A percentile compares a stretch with the other conserved stretches of the same genome.
Conservation (phyloP, 2,329 filamentous ascomycete species). For the Cercospora beticola region DNA sequence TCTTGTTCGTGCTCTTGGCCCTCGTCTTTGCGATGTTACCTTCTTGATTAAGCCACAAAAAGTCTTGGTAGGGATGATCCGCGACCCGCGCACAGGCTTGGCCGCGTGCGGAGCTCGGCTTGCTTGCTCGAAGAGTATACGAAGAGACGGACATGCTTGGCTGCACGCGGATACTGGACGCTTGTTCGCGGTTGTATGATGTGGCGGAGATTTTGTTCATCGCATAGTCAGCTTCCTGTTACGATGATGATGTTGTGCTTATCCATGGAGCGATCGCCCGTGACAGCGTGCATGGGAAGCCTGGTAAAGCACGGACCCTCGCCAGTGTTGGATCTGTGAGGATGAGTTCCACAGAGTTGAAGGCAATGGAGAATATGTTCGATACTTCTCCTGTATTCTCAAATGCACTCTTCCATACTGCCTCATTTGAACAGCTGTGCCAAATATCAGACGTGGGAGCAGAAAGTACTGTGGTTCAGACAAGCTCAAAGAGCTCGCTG, state of each 20-base stretch:
- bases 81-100: neutral
- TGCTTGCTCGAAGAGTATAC: slow-evolving; percentile 7
- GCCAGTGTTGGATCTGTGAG: neutral
- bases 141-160: neutral
- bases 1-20: slow-evolving; percentile 12
- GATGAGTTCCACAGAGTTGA: neutral
- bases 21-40: slow-evolving; percentile 13
- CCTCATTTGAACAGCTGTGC: neutral
- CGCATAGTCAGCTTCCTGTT: neutral
- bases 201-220: neutral
- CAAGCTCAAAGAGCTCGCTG: neutral
- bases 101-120: slow-evolving; percentile 9
- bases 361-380: neutral
- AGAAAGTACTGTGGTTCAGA: neutral
- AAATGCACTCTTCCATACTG: neutral
- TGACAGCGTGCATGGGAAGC: neutral
- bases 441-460: neutral
- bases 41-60: slow-evolving; percentile 15
- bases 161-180: neutral
- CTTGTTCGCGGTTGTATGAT: neutral
- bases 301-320: neutral
- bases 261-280: neutral
- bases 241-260: neutral
- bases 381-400: neutral
- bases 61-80: slow-evolving; percentile 12